Base-by-base conservation (phyloP, 2,329 filamentous ascomycete species). In the Davidsoniella eucalypti region DNA sequence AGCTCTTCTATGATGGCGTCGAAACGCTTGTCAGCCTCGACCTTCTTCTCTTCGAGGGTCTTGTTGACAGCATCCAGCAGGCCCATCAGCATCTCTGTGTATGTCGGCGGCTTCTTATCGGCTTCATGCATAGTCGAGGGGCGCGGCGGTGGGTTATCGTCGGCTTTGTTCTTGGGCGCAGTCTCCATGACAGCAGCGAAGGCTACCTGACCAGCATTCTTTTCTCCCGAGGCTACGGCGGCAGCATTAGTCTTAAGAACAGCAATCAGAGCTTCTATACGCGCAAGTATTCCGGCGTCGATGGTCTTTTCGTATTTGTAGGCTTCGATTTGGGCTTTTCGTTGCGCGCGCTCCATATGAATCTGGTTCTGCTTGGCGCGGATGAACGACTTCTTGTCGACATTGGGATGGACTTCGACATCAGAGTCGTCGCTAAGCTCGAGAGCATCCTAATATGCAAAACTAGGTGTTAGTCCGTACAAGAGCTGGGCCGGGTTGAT, bases 361-460 rank as follows among this genome's bases (percentile, higher is more conserved):
- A 98, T 98, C 68, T 98, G 88, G 59, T 81, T 83, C 69, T 96
- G 92, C 69, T 98, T 98, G 56, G 92, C 93, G 57, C 90, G 86
- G 64, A 98, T 98, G 67, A 98, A 98, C 54, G 90, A 96, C 47
- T 83, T 79, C 67, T 98, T 98, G 70, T 98, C 92, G 63, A 98
- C 92, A 63, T 98, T 98, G 54, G 92, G 92, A 66, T 98, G 92
- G 47, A 96, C 92, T 69, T 98, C 92, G 59, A 98, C 82, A 61
- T 98, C 92, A 47, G 87, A 95, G 67, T 98, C 92, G 67, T 98
- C 92, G 61, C 87, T 94, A 62, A 98, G 80, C 78, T 98, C 92
- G 61, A 98, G 77, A 53, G 84, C 82, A 64, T 96, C 84, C 81
- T 85, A 54, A 25, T 49, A 43, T n/a, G 21, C 16, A 49, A 48